Percentiles rank a stretch among this genome's conserved stretches.
Evolutionary conservation across 306 rosid species (phyloP).

Genomic region (Cicer pinnatifidum): DNA sequence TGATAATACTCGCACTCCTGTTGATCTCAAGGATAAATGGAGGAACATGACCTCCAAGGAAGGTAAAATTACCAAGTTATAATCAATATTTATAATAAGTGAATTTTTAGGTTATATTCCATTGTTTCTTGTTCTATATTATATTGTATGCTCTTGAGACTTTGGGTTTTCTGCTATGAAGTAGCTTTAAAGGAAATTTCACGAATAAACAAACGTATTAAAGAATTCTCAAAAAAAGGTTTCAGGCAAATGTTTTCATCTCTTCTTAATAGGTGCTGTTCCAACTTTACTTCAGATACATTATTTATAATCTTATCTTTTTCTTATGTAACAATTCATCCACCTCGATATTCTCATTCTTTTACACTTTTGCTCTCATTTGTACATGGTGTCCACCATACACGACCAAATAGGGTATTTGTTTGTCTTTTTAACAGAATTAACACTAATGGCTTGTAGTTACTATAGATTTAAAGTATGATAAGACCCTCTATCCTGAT

Average conservation of each 20-base stretch:
- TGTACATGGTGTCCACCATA: background rate
- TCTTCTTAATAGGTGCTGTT: background rate
- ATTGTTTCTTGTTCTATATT: slow-evolving; percentile 18
- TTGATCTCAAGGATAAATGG: slow-evolving; percentile 87
- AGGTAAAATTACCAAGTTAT: slow-evolving; percentile 45
- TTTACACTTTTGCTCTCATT: background rate
- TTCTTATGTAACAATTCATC: background rate
- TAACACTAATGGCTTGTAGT: background rate
- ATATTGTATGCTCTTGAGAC: slow-evolving; percentile 25
- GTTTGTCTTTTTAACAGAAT: slow-evolving; percentile 9
- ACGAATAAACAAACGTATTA: slow-evolving; percentile 6
- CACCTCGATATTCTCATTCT: slow-evolving; percentile 6
- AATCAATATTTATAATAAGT: slow-evolving; percentile 4
- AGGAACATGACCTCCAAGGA: slow-evolving; percentile 46
- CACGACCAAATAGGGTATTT: background rate
- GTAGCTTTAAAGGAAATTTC: slow-evolving; percentile 12
- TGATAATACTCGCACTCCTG: slow-evolving; percentile 49
- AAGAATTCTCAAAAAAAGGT: background rate
- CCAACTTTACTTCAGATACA: background rate
- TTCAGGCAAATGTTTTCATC: background rate
- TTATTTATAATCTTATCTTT: slow-evolving; percentile 5
- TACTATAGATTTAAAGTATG: background rate
- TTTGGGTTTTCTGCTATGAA: slow-evolving; percentile 11
- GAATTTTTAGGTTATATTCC: background rate
- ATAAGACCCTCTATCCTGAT: background rate